These are phyloP conservation scores for Hymenoscyphus infarciens DNA, from an alignment of 2,329 filamentous ascomycete species.

Conservation along the genomic window DNA sequence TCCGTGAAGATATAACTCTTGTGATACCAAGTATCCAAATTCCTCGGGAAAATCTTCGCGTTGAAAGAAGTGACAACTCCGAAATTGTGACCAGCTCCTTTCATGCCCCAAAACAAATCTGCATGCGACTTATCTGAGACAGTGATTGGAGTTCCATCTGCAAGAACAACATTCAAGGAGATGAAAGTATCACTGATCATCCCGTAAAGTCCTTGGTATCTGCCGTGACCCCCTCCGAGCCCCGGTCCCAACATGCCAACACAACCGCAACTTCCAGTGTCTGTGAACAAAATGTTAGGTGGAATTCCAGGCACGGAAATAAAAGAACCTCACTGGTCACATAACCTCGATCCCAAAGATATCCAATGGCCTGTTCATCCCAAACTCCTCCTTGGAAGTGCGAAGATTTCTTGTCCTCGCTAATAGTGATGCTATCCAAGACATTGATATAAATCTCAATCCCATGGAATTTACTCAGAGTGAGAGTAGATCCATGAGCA, in stretches of 20 bases:
- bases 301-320: too few relatives aligned
- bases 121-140: slow-evolving; percentile 36
- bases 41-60: slow-evolving; percentile 26
- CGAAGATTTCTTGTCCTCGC: slow-evolving; percentile 26
- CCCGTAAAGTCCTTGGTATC: slow-evolving; percentile 39
- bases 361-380: neutral
- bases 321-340: neutral
- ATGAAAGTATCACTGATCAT: slow-evolving; percentile 44
- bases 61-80: slow-evolving; percentile 42
- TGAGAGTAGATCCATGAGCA: slow-evolving; percentile 43
- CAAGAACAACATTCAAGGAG: slow-evolving; percentile 41
- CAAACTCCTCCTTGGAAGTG: slow-evolving; percentile 31
- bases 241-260: slow-evolving; percentile 33
- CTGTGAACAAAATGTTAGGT: neutral
- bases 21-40: slow-evolving; percentile 13
- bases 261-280: slow-evolving; percentile 33
- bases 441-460: slow-evolving; percentile 8
- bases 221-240: slow-evolving; percentile 43
- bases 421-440: slow-evolving; percentile 30
- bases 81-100: slow-evolving; percentile 37
- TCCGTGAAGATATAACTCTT: slow-evolving; percentile 28
- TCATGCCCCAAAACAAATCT: slow-evolving; percentile 45
- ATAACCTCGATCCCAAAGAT: slow-evolving; percentile 9
- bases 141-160: slow-evolving; percentile 46
- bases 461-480: slow-evolving; percentile 12